Evolutionary conservation across 2,329 filamentous ascomycete genomes (phyloP), one percentile per base, ranked within the genome.

Genomic region (Hypoxylon sp.): DNA sequence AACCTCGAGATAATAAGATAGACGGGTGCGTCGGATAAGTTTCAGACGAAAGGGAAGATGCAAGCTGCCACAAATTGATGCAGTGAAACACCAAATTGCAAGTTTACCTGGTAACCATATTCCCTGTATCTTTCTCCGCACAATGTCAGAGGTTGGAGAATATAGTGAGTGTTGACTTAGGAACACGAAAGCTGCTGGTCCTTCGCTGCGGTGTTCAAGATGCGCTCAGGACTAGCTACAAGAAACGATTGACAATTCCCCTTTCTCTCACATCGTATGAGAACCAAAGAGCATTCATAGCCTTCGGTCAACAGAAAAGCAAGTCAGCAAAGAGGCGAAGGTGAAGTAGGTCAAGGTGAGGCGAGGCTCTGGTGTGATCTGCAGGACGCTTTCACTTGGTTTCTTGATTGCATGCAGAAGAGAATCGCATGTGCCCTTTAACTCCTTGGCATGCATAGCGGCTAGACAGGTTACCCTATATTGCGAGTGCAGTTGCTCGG

Each of bases 331-430:
- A 49, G 41, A 24, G 8, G 24, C 15, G 39, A 49, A 56, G 26
- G 41, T 22, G n/a, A 58, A 53, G 41, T 26, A 53, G 56, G 44
- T 24, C 4, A 20, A 49, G 20, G 44, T 26, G 32, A 57, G 48
- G 44, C 49, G 52, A 63, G 52, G 52, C 54, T 56, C 46, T 44
- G 11, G 34, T 44, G 37, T 8, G 56, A 53, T 56, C 56, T 63
- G 44, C 56, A 54, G 62, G 46, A 56, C 59, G 28, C 10, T 28
- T 20, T 53, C 39, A 50, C 15, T 61, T 58, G 59, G 51, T 50
- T 22, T 22, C 49, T 34, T 20, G 34, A 56, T 64, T 28, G 20
- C 41, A 59, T 67, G 61, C 51, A 41, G 44, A 59, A 41, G 44
- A 59, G 10, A 13, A 26, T 62, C 51, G 48, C 26, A 8, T 53